Conservation (phyloP, 345 rosid species). For the Gynandropsis gynandra region DNA sequence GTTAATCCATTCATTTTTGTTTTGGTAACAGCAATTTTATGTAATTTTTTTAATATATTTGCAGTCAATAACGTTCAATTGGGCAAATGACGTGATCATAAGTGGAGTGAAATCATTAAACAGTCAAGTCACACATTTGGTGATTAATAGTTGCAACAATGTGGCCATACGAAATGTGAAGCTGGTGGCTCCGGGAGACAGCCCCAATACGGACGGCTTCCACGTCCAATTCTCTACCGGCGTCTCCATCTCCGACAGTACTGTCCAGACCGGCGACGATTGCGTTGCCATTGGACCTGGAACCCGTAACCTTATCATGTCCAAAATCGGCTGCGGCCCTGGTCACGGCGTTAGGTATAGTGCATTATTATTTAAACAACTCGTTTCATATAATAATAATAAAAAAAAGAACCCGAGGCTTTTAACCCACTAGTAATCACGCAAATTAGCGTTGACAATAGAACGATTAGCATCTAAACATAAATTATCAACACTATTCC, state of each 20-base stretch:
- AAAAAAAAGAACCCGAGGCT: no score
- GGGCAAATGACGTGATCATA: slow-evolving; percentile 30
- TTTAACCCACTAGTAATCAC: no score
- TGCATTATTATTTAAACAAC: no score
- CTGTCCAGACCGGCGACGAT: slow-evolving; percentile 48
- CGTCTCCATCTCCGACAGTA: slow-evolving; percentile 30
- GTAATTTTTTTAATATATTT: neutral
- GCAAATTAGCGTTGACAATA: no score
- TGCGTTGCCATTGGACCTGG: slow-evolving; percentile 56
- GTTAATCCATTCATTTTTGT: neutral
- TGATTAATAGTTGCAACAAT: slow-evolving; percentile 32
- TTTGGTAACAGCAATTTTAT: neutral
- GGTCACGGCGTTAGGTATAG: slow-evolving; percentile 59
- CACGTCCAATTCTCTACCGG: slow-evolving; percentile 33
- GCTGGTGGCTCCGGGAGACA: slow-evolving; percentile 31
- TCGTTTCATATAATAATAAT: no score
- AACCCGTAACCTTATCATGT: slow-evolving; percentile 33
- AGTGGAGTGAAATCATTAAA: slow-evolving; percentile 43
- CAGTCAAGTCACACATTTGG: slow-evolving; percentile 41
- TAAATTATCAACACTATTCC: no score
- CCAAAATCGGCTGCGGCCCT: slow-evolving; percentile 47
- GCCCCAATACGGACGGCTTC: slow-evolving; percentile 59
- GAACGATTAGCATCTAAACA: no score
- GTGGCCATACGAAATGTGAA: slow-evolving; percentile 30
- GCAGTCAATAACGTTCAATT: slow-evolving; percentile 34